Evolutionary conservation across 2,329 filamentous ascomycete genomes (phyloP), one percentile per base, ranked within the genome.

Genomic region (Trichoderma asperellum): DNA sequence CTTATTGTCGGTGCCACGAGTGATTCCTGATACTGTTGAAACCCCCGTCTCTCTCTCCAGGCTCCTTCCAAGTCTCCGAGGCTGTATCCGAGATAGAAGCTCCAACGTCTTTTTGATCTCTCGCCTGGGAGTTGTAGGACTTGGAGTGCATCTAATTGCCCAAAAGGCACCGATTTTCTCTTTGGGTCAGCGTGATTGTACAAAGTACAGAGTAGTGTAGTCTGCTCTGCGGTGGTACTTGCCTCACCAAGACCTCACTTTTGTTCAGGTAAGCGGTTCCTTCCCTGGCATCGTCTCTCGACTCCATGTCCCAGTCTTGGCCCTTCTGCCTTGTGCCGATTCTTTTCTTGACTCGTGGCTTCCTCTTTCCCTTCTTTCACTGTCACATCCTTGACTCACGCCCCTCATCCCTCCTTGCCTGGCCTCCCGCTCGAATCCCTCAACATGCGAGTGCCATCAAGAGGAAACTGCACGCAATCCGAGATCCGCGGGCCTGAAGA

Each of bases 221-320:
- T 47, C 61, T 60, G 56, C 52, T 59, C 65, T 68, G 27, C 49
- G 43, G 53, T 34, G 65, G 65, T 58, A 68, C 66, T 55, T 68
- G 27, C 58, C 66, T 68, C 57, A 49, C 59, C 58, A n/a, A 63
- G 58, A 32, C 35, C 21, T 62, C 66, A 37, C 53, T 62, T 32
- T 58, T 65, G 47, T 64, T 66, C 61, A 69, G 68, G 61, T 69
- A 69, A 69, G 68, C 68, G 56, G 27, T 18, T 61, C 58, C 43
- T 61, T 63, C 61, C 61, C 60, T 66, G 27, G 11, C 24, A 35
- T 57, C 14, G 29, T 18, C 68, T 58, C 60, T 63, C 52, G 18
- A 53, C 59, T 40, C 40, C 67, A n/a, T 34, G 32, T 40, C 34
- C 55, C 55, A 69, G 27, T 29, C 12, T 47, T 47, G 21, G 56